Evolutionary conservation across 2,329 filamentous ascomycete genomes (phyloP), one percentile per base, ranked within the genome.

Genomic region (Apiospora sp.): DNA sequence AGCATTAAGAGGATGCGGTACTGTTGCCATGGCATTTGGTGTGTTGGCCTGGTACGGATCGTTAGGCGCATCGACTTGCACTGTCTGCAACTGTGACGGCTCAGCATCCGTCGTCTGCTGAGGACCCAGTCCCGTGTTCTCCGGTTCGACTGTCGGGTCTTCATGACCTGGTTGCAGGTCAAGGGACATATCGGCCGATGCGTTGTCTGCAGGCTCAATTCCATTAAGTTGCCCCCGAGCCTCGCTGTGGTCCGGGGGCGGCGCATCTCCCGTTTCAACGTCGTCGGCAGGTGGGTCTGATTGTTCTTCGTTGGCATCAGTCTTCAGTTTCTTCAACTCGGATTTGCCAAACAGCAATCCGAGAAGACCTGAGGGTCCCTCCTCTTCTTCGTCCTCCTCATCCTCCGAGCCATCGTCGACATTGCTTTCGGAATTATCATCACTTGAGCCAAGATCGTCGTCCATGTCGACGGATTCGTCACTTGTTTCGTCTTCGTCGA

Each of bases 401-500:
- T 82, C 81, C 4, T 84, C 84, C 8, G 83, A 68, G n/a, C 44
- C 85, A 41, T 82, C 81, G 4, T 84, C 84, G 7, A 82, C 85
- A 44, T 83, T 84, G 67, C 83, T 86, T 24, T 86, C 84, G 78
- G 85, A 84, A 64, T 79, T 77, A 7, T 78, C 80, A 41, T 92
- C 89, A 41, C 87, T 89, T 3, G 89, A 90, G 3, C 88, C 89
- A 75, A 91, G 82, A 72, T 92, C 90, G 73, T 92, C 90, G 75
- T 92, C 90, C 90, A 92, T 92, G 76, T 92, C 90, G 30, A 92
- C 84, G 1, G 91, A 92, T 78, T 92, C 90, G 75, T 92, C 91
- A 61, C 87, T 89, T 4, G 87, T 90, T 12, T 90, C 89, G 61
- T 85, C 84, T 58, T 81, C 76, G 7, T 81, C 81, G 34, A 19